Percentiles rank a stretch among this genome's conserved stretches.
Conservation (phyloP, 306 rosid species). For the Begonia peltatifolia region DNA sequence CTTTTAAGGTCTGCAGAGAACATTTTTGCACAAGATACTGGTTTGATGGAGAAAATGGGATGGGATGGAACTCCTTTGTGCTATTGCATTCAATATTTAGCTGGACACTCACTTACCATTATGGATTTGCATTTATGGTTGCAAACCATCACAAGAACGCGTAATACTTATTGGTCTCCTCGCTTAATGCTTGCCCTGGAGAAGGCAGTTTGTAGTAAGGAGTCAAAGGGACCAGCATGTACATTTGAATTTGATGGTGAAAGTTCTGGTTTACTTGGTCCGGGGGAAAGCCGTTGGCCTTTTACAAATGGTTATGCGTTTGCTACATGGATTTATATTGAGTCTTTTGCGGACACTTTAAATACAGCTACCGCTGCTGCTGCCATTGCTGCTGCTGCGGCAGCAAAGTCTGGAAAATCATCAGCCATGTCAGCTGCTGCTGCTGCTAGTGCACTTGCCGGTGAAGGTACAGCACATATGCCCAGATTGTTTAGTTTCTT, state of each 20-base stretch:
- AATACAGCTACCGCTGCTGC: conserved; percentile 98
- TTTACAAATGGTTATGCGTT: conserved; percentile 86
- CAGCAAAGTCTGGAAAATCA: conserved; percentile 89
- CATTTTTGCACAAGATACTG: conserved; percentile 47
- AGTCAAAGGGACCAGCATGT: conserved; percentile 78
- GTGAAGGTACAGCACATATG: conserved; percentile 98
- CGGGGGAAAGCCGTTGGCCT: conserved; percentile 98
- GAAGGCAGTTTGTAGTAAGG: conserved; percentile 82
- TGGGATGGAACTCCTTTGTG: conserved; percentile 97
- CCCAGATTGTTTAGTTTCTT: conserved; percentile 91
- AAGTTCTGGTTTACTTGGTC: conserved; percentile 97
- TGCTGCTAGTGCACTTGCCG: conserved; percentile 98
- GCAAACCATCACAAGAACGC: conserved; percentile 61
- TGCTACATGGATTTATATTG: conserved; percentile 97
- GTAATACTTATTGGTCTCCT: conserved; percentile 64
- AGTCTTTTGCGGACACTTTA: conserved; percentile 91
- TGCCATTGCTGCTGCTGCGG: conserved; percentile 97
- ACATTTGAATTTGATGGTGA: conserved; percentile 98
- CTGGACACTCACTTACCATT: conserved; percentile 82
- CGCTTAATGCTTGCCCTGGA: conserved; percentile 77
- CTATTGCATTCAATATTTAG: conserved; percentile 84
- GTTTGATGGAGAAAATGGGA: conserved; percentile 45
- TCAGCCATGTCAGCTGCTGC: conserved; percentile 99
- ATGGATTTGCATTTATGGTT: conserved; percentile 76
- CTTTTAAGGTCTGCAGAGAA: conserved; percentile 75